Evolutionary conservation across 148 eudicot species (phyloP), one percentile per base, ranked within the genome.

Genomic region (Beta vulgaris): DNA sequence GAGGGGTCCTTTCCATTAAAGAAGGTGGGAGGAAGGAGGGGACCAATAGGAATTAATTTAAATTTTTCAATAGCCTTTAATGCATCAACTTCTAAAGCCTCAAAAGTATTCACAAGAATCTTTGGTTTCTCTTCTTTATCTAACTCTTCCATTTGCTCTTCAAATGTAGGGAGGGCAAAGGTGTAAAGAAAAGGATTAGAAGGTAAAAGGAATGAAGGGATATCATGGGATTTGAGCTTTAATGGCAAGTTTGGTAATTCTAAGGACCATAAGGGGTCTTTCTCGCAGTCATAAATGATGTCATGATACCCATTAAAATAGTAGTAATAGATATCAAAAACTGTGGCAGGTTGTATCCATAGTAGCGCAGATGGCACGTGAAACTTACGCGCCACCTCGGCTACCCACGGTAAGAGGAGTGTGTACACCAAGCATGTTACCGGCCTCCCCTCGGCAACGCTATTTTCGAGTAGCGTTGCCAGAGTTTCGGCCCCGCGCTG

Each of bases 271-370:
- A 76, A 70, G 42, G 87, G 83, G 74, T 84, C 79, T 60, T 73
- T 75, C 9, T 60, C 69, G 39, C 77, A 74, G 2, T 81, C 73
- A 0, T 10, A 16, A 7, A 89, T 80, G 0, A 65, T 74, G 28
- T 79, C 81, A 8, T 48, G 63, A 14, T 74, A 83, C 0, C 86
- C 88, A 43, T 81, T 71, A 77, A 86, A 85, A 62, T 84, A 88
- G 46, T 80, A 79, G 67, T 89, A 86, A 72, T 85, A 90, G 16
- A 89, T 75, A n/a, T 71, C 75, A 34, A 92, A 73, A 0, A 86
- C 80, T 0, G 84, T 48, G 35, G 93, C 91, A 0, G 97, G 88
- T 78, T 90, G 96, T 42, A 87, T 85, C 93, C 91, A 90, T 0
- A 89, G 68, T 0, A 85, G 80, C 0, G 89, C 86, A 0, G 81